These are phyloP conservation scores for Fusarium torreyae DNA, from an alignment of 2,329 filamentous ascomycete species.

Conservation along the genomic window DNA sequence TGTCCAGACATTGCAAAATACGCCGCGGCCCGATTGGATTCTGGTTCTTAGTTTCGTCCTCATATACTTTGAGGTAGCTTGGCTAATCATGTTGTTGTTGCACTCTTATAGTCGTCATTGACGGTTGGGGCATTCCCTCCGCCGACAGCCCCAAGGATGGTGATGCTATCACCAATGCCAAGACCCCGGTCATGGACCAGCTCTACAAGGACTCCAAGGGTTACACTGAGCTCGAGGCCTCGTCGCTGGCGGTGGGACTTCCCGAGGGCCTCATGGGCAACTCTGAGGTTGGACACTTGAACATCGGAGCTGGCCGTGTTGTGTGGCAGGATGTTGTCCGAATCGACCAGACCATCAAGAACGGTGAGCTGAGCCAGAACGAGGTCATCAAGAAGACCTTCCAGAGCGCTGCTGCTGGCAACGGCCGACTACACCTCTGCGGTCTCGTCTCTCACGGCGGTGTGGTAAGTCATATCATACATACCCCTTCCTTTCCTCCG, in stretches of 20 bases:
- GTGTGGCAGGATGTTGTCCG: slow-evolving; percentile 99
- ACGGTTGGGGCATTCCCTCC: slow-evolving; percentile 94
- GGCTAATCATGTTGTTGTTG: slow-evolving; percentile 71
- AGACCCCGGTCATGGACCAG: slow-evolving; percentile 95
- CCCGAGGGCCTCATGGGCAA: slow-evolving; percentile 99
- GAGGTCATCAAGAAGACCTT: slow-evolving; percentile 84
- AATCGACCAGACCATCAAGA: slow-evolving; percentile 94
- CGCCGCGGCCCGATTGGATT: slow-evolving; percentile 55
- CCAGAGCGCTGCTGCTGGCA: slow-evolving; percentile 85
- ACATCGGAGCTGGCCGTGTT: slow-evolving; percentile 96
- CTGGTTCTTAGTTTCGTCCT: slow-evolving; percentile 67
- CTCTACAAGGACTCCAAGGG: slow-evolving; percentile 87
- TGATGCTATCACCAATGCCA: slow-evolving; percentile 93
- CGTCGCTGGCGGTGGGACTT: slow-evolving; percentile 93
- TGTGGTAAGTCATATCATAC: slow-evolving; percentile 70
- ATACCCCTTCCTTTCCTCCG: neutral
- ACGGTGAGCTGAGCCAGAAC: slow-evolving; percentile 82
- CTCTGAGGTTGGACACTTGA: slow-evolving; percentile 97
- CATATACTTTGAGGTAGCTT: slow-evolving; percentile 70
- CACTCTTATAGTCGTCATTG: slow-evolving; percentile 87
- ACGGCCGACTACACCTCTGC: slow-evolving; percentile 91
- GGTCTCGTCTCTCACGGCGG: slow-evolving; percentile 96
- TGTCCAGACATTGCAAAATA: slow-evolving; percentile 24
- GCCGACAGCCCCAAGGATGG: slow-evolving; percentile 87
- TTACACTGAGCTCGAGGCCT: slow-evolving; percentile 94